Conservation (phyloP, 768 basidiomycete genomes). For the Sporobolomyces phaffii region DNA sequence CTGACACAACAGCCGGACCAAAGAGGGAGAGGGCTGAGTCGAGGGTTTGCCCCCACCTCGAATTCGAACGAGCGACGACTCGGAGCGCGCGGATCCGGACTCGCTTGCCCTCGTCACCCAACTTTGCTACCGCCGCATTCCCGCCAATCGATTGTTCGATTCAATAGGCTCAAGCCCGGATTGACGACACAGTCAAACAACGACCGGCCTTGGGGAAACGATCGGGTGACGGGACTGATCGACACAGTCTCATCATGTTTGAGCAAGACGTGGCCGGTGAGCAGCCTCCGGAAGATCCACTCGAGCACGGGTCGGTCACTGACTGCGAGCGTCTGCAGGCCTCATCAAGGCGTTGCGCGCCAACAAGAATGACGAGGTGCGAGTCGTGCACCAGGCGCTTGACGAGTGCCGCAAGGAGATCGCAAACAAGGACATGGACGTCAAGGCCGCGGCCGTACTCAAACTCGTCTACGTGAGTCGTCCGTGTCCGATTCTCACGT, state of each 20-base stretch:
- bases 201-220: not conserved
- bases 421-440: conserved; percentile 87
- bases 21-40: too few species aligned
- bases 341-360: conserved; percentile 70
- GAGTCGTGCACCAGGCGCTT: conserved; percentile 87
- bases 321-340: not conserved
- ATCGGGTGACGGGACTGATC: not conserved
- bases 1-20: too few species aligned
- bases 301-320: not conserved
- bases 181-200: too few species aligned
- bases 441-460: conserved; percentile 89
- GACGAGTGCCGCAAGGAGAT: conserved; percentile 89
- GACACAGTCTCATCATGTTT: conserved; percentile 11
- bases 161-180: too few species aligned
- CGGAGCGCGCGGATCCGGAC: too few species aligned
- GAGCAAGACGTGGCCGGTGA: conserved; percentile 30
- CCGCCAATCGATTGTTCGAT: too few species aligned
- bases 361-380: conserved; percentile 86
- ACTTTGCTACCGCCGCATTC: too few species aligned
- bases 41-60: too few species aligned
- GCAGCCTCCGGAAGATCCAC: too few species aligned
- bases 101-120: too few species aligned
- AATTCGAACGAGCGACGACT: too few species aligned
- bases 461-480: conserved; percentile 87
- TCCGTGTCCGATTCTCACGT: too few species aligned